These are phyloP conservation scores for Ceratocystis ficicola DNA, from an alignment of 2,329 filamentous ascomycete species.

Conservation along the genomic window DNA sequence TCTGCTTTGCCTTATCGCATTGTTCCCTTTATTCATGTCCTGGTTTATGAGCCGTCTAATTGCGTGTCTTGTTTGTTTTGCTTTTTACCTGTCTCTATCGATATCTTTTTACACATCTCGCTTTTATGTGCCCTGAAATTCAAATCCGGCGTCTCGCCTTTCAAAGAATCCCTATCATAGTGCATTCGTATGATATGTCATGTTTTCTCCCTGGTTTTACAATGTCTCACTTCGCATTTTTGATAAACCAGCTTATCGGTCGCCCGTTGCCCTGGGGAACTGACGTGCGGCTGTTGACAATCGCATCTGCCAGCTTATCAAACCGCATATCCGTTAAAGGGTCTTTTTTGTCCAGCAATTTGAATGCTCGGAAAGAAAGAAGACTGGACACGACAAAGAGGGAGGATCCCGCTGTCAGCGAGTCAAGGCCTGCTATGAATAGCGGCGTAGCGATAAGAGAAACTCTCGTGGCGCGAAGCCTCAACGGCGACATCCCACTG, in stretches of 20 bases:
- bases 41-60: conserved; percentile 16
- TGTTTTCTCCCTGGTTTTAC: neutral
- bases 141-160: conserved; percentile 2
- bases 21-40: conserved; percentile 23
- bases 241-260: conserved; percentile 20
- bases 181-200: neutral
- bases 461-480: conserved; percentile 10
- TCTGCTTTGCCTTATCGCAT: conserved; percentile 22
- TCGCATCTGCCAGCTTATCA: conserved; percentile 5
- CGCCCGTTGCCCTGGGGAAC: conserved; percentile 10
- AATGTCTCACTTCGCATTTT: conserved; percentile 8
- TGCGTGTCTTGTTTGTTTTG: conserved; percentile 22
- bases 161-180: neutral
- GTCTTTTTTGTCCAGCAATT: conserved; percentile 17
- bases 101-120: conserved; percentile 11
- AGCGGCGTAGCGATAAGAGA: conserved; percentile 19
- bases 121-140: conserved; percentile 5
- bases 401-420: conserved; percentile 20
- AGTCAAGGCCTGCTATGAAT: conserved; percentile 16
- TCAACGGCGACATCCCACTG: conserved; percentile 21
- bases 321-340: conserved; percentile 11
- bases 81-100: conserved; percentile 22
- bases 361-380: conserved; percentile 8
- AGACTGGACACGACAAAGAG: conserved; percentile 20
- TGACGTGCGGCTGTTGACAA: neutral